Percentiles rank a stretch among this genome's conserved stretches.
Evolutionary conservation across 257 asterid species (phyloP).

Genomic region (Capsicum baccatum): DNA sequence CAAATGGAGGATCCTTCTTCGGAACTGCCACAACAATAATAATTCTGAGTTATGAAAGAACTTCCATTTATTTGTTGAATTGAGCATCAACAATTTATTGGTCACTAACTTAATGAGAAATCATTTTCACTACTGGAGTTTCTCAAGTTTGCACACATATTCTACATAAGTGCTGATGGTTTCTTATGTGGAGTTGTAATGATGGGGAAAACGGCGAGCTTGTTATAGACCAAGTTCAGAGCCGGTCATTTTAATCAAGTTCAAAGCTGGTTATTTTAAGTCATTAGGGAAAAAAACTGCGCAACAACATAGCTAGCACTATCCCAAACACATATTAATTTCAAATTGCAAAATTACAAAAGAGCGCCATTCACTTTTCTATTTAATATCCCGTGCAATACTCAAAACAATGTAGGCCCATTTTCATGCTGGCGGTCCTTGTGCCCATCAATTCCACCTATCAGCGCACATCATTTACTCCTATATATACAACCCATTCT

Average conservation of each 20-base stretch:
- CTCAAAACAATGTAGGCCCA: neutral
- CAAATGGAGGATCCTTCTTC: neutral
- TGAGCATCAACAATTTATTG: neutral
- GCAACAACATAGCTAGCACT: too few species aligned
- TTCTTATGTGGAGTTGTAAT: neutral
- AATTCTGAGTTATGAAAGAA: too few species aligned
- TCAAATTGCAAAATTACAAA: neutral
- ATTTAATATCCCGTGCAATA: slow-evolving; percentile 1
- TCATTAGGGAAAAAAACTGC: too few species aligned
- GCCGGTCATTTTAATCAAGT: too few species aligned
- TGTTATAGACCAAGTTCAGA: neutral
- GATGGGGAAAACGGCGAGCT: neutral
- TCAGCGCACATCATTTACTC: too few species aligned
- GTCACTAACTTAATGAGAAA: neutral
- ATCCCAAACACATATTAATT: too few species aligned
- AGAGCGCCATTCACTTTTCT: neutral
- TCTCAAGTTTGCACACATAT: neutral
- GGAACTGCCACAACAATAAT: neutral
- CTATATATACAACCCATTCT: too few species aligned
- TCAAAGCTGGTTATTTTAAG: too few species aligned
- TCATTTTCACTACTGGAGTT: neutral
- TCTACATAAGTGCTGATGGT: neutral
- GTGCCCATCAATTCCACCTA: neutral
- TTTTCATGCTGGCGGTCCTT: neutral
- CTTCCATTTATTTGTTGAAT: neutral